Evolutionary conservation across 2,329 filamentous ascomycete species (phyloP).

Genomic region (Ophiobolus disseminans): DNA sequence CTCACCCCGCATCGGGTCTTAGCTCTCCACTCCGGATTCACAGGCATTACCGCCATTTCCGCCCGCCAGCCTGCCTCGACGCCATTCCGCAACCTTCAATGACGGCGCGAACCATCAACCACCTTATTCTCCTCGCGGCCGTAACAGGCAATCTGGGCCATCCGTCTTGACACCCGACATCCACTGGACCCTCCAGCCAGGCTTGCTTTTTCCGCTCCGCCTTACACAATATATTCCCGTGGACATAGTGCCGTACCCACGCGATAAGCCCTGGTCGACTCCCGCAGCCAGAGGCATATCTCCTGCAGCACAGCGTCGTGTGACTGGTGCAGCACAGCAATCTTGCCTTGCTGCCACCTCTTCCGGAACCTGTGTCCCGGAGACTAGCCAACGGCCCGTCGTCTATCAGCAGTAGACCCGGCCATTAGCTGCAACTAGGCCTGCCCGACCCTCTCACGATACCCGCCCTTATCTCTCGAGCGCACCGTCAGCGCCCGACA

Average conservation of each 20-base stretch:
- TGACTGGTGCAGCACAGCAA: constrained; percentile 37
- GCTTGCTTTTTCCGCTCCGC: constrained; percentile 28
- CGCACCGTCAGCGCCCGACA: constrained; percentile 29
- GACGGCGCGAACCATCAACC: constrained; percentile 52
- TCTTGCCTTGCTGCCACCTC: constrained; percentile 21
- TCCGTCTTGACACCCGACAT: constrained; percentile 8
- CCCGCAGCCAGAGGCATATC: constrained; percentile 39
- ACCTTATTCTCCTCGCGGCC: constrained; percentile 52
- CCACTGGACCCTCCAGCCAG: constrained; percentile 24
- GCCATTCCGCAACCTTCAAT: constrained; percentile 44
- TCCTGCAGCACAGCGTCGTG: constrained; percentile 27
- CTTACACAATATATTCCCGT: constrained; percentile 29
- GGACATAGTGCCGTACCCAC: constrained; percentile 39
- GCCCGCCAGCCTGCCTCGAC: constrained; percentile 13
- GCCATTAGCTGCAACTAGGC: constrained; percentile 26
- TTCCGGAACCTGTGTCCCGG: constrained; percentile 26
- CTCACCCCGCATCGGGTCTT: constrained; percentile 29
- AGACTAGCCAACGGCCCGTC: constrained; percentile 41
- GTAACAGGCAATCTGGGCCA: constrained; percentile 48
- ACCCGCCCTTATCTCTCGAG: constrained; percentile 37
- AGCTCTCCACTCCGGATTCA: constrained; percentile 24
- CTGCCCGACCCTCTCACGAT: constrained; percentile 27
- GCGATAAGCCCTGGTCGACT: constrained; percentile 45
- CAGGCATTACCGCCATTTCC: constrained; percentile 21
- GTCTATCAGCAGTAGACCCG: constrained; percentile 32